Percentiles rank a stretch among this genome's conserved stretches.
Evolutionary conservation across 1,284 basidiomycete genomes (phyloP).

Genomic region (Rugosomyces carneus): DNA sequence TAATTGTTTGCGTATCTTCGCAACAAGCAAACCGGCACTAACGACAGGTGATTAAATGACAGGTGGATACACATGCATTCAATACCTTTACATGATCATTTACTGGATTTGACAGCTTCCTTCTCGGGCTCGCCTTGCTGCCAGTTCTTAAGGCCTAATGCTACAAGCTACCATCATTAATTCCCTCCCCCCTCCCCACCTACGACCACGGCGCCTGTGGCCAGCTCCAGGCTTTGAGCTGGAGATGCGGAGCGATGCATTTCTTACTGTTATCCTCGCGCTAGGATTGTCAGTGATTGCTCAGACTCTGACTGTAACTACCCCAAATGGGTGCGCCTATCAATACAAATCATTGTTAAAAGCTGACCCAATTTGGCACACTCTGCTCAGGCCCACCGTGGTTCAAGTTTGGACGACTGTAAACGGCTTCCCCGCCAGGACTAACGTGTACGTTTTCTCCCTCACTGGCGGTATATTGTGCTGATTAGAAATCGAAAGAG

Average conservation of each 20-base stretch:
- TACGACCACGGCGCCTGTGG: background rate
- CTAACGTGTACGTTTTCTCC: background rate
- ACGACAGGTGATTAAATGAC: slow-evolving; percentile 1
- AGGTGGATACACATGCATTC: slow-evolving; percentile 7
- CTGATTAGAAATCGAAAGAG: slow-evolving; percentile 3
- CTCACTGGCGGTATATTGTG: background rate
- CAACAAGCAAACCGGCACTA: background rate
- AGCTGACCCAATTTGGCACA: background rate
- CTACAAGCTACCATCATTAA: background rate
- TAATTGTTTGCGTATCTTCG: background rate
- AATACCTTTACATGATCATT: slow-evolving; percentile 5
- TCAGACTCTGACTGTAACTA: slow-evolving; percentile 8
- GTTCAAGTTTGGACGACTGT: slow-evolving; percentile 7
- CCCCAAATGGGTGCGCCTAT: slow-evolving; percentile 4
- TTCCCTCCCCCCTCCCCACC: background rate
- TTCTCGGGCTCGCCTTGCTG: slow-evolving; percentile 4
- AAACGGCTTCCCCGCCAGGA: background rate
- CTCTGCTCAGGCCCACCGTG: slow-evolving; percentile 1
- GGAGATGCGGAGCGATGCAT: slow-evolving; percentile 9
- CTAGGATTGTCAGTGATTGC: slow-evolving; percentile 2
- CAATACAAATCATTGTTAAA: background rate
- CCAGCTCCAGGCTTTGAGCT: slow-evolving; percentile 8
- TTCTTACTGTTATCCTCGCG: background rate
- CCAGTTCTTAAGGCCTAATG: background rate
- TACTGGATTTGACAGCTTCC: slow-evolving; percentile 7